Percentiles rank a stretch among this genome's conserved stretches.
phyloP scores from a whole-genome alignment of 371 early-diverging fungal species.

The Mortierella sp. region DNA sequence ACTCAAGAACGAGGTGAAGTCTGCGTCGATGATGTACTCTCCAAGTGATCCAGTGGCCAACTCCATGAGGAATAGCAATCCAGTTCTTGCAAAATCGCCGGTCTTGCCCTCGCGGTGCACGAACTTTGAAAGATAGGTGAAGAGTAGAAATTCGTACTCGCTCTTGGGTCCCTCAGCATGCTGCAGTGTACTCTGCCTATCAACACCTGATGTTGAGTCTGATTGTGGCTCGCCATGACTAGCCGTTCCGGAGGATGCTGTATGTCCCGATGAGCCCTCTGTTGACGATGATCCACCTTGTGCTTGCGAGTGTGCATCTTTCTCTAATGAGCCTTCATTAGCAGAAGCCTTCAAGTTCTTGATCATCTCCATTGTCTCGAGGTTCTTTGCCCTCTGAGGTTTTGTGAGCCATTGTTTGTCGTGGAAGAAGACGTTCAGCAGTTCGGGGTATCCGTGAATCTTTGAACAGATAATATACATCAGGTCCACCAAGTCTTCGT shows the following conservation, averaged over 20 bases:
- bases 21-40: slow-evolving; percentile 82
- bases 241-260: neutral
- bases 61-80: slow-evolving; percentile 89
- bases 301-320: neutral
- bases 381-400: slow-evolving; percentile 61
- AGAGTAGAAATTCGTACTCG: slow-evolving; percentile 85
- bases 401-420: slow-evolving; percentile 82
- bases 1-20: slow-evolving; percentile 83
- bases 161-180: slow-evolving; percentile 53
- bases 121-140: slow-evolving; percentile 86
- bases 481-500: slow-evolving; percentile 87
- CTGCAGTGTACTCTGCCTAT: slow-evolving; percentile 13
- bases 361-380: slow-evolving; percentile 42
- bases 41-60: slow-evolving; percentile 80
- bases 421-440: slow-evolving; percentile 91
- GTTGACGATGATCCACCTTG: neutral
- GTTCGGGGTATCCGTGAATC: slow-evolving; percentile 88
- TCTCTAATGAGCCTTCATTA: slow-evolving; percentile 3
- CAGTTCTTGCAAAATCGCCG: slow-evolving; percentile 92
- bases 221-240: neutral
- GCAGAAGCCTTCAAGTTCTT: slow-evolving; percentile 17
- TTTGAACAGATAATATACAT: slow-evolving; percentile 91
- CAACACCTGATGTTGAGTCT: slow-evolving; percentile 8
- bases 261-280: neutral
- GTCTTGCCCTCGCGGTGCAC: slow-evolving; percentile 88